Conservation (phyloP, 805 yeast genomes). For the Saccharomycopsis olivae region DNA sequence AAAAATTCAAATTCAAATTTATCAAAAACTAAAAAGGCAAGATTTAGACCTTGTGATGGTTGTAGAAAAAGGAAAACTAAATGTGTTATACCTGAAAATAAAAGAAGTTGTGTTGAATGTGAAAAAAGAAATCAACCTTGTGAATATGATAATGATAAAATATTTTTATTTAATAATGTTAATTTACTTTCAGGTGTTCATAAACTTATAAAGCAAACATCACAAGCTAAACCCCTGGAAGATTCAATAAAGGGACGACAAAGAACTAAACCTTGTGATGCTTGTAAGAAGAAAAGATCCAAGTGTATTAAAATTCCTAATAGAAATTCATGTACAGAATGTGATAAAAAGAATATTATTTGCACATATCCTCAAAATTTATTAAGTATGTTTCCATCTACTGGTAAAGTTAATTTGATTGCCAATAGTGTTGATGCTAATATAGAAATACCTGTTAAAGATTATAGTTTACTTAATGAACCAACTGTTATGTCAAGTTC, state of each 20-base stretch:
- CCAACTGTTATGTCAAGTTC: constrained; percentile 24
- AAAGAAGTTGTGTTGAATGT: constrained; percentile 24
- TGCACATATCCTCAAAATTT: constrained; percentile 21
- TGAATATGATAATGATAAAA: constrained; percentile 20
- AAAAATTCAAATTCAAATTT: neutral
- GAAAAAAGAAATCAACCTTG: constrained; percentile 24
- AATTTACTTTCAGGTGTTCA: constrained; percentile 15
- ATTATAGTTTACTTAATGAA: constrained; percentile 23
- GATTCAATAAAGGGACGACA: neutral
- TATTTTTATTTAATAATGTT: constrained; percentile 19
- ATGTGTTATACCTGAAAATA: constrained; percentile 23
- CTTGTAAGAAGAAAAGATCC: constrained; percentile 21
- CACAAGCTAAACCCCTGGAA: neutral
- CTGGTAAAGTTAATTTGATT: constrained; percentile 8
- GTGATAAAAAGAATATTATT: constrained; percentile 20
- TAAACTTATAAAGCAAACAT: constrained; percentile 9
- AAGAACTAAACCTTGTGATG: constrained; percentile 20
- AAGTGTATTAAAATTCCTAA: constrained; percentile 20
- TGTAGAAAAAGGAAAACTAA: constrained; percentile 29
- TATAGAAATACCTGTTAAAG: constrained; percentile 23
- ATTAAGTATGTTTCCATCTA: constrained; percentile 5
- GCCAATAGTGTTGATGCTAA: constrained; percentile 5
- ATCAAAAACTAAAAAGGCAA: constrained; percentile 10
- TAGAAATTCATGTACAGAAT: constrained; percentile 20
- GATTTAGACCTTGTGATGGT: constrained; percentile 29